These are phyloP conservation scores for Brettanomyces anomalus DNA, from an alignment of 805 yeast species.

Conservation along the genomic window DNA sequence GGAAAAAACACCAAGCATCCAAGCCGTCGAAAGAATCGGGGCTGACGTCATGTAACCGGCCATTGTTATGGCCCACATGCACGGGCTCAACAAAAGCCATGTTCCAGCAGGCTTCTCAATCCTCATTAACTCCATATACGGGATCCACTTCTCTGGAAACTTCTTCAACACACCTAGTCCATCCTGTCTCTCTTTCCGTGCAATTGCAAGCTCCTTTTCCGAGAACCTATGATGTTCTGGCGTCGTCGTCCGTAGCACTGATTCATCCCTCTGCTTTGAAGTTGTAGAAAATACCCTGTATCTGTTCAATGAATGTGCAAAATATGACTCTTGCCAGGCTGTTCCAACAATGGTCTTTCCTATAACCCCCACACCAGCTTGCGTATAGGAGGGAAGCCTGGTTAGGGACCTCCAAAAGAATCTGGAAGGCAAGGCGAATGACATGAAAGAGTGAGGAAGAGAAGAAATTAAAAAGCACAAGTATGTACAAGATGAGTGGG, in stretches of 20 bases:
- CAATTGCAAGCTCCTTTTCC: conserved; percentile 38
- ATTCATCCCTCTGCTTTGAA: neutral
- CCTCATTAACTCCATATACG: conserved; percentile 88
- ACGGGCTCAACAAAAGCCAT: conserved; percentile 70
- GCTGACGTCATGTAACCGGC: conserved; percentile 74
- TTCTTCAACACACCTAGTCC: conserved; percentile 43
- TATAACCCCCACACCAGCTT: no score
- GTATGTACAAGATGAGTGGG: no score
- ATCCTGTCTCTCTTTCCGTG: conserved; percentile 39
- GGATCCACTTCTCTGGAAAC: conserved; percentile 69
- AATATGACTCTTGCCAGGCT: no score
- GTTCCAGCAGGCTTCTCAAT: conserved; percentile 97
- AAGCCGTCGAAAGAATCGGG: conserved; percentile 50
- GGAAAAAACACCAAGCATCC: conserved; percentile 63
- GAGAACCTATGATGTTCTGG: conserved; percentile 9
- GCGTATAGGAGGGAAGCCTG: no score
- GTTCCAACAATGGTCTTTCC: no score
- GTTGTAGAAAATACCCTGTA: neutral
- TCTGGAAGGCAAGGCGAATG: no score
- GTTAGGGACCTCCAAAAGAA: no score
- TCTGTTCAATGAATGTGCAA: no score
- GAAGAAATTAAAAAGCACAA: no score
- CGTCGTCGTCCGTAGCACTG: no score
- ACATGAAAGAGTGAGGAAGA: no score
- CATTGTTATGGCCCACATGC: conserved; percentile 88